Evolutionary conservation across 805 yeast species (phyloP), one percentile per base, ranked within the genome.

Genomic region (Ogataea thermomethanolica): DNA sequence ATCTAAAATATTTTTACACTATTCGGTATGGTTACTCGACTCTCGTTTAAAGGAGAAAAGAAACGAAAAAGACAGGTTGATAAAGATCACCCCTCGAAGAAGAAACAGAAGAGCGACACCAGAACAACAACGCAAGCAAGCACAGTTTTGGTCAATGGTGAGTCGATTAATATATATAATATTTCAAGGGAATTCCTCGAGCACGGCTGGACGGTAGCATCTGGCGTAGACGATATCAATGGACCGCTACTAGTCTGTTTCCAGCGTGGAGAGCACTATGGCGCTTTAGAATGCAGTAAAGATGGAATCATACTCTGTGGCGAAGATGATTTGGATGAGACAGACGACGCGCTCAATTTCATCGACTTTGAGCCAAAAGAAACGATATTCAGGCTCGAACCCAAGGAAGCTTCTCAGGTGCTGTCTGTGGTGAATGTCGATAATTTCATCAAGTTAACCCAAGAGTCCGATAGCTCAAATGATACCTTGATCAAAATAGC

Each of bases 21-120:
- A 17, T 5, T 17, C 5, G 20, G 11, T 15, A 29, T 64, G 68
- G 67, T 59, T 2, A 47, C 61, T 2, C 63, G 58, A 42, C 49
- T 64, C 8, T 40, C 44, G 4, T 64, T 64, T 37, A 64, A 64
- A 43, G 64, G 64, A 2, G 61, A 58, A 12, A 54, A 48, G 34
- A 39, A 43, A 24, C 15, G 43, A 32, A 11, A 44, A 14, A 12
- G 11, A 29, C 8, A 27, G 34, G 2, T 35, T 14, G 23, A 44
- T 35, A 34, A 36, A 31, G 34, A 25, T 20, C 17, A 27, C 5
- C 20, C 20, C 20, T 17, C 20, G 5, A 17, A 3, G 37, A 26
- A 25, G 29, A 8, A 25, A 12, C 28, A n/a, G 20, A 9, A 9
- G 11, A 11, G 12, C 4, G 22, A 29, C 7, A 4, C 14, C 7